Percentiles rank a stretch among this genome's conserved stretches.
phyloP scores from a whole-genome alignment of 176 grass and related monocot species.

The Avena eriantha region DNA sequence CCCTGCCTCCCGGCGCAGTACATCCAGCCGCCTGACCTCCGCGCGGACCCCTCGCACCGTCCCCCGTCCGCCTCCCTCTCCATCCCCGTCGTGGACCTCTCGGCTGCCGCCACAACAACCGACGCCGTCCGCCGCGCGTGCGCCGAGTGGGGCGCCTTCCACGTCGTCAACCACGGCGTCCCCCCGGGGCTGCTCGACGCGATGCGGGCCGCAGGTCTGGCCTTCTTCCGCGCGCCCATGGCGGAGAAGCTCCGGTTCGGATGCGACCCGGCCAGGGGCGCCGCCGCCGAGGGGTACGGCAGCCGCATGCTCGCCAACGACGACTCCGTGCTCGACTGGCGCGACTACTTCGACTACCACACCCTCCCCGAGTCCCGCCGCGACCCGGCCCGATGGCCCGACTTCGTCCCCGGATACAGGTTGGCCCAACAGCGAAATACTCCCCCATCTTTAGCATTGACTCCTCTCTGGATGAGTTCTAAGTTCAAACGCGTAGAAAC shows the following conservation, averaged over 20 bases:
- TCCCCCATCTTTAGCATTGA: neutral
- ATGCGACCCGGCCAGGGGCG: slow-evolving; percentile 61
- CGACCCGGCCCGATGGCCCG: slow-evolving; percentile 74
- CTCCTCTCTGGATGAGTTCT: neutral
- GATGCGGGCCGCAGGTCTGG: slow-evolving; percentile 54
- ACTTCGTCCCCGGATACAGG: slow-evolving; percentile 86
- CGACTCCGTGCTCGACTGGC: slow-evolving; percentile 89
- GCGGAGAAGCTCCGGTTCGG: slow-evolving; percentile 70
- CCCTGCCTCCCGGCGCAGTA: slow-evolving; percentile 59
- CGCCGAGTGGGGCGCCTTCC: slow-evolving; percentile 79
- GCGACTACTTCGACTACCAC: slow-evolving; percentile 97
- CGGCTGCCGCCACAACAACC: neutral
- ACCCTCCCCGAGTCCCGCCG: slow-evolving; percentile 77
- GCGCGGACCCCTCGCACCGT: slow-evolving; percentile 2
- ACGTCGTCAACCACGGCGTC: slow-evolving; percentile 70
- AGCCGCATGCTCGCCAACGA: slow-evolving; percentile 93
- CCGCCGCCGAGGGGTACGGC: slow-evolving; percentile 81
- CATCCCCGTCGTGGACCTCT: slow-evolving; percentile 71
- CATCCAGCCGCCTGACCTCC: slow-evolving; percentile 67
- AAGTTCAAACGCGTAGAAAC: neutral
- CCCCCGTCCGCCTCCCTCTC: neutral
- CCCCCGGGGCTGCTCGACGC: slow-evolving; percentile 50
- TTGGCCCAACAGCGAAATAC: neutral
- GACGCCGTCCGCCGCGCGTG: slow-evolving; percentile 53
- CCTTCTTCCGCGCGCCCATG: slow-evolving; percentile 74